Conservation (phyloP, 352 stramenopile genomes). For the Blastocystis sp. region DNA sequence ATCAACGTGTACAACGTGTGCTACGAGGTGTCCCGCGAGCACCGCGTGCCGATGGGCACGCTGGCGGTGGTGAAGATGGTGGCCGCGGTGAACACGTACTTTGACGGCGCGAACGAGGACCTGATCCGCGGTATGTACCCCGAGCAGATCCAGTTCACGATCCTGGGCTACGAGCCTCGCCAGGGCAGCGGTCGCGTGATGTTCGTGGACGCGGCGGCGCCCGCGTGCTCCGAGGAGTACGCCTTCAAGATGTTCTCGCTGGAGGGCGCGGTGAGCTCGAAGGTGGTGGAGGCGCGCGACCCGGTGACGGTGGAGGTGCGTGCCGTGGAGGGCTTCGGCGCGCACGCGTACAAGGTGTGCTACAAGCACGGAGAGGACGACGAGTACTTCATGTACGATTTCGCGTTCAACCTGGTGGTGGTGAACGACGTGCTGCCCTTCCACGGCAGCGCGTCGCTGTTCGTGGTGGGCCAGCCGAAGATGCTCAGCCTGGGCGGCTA, state of each 20-base stretch:
- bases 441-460: slow-evolving; percentile 27
- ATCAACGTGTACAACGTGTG: slow-evolving; percentile 54
- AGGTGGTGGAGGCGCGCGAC: slow-evolving; percentile 9
- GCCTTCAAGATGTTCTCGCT: slow-evolving; percentile 56
- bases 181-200: slow-evolving; percentile 31
- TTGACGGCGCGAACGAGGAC: background rate
- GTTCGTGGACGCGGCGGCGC: slow-evolving; percentile 31
- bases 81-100: background rate
- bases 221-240: slow-evolving; percentile 5
- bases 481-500: background rate
- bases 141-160: slow-evolving; percentile 14
- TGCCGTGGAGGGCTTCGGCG: background rate
- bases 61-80: slow-evolving; percentile 53
- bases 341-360: slow-evolving; percentile 44
- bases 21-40: slow-evolving; percentile 52
- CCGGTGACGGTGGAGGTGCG: slow-evolving; percentile 23
- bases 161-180: background rate
- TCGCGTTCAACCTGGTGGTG: slow-evolving; percentile 44
- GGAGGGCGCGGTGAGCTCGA: background rate
- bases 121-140: slow-evolving; percentile 58
- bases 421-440: slow-evolving; percentile 22
- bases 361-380: slow-evolving; percentile 67
- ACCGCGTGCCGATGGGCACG: background rate
- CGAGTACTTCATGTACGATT: slow-evolving; percentile 29
- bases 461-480: slow-evolving; percentile 51